Evolutionary conservation across 2,329 filamentous ascomycete genomes (phyloP).

Genomic region (Fusarium hainanense): DNA sequence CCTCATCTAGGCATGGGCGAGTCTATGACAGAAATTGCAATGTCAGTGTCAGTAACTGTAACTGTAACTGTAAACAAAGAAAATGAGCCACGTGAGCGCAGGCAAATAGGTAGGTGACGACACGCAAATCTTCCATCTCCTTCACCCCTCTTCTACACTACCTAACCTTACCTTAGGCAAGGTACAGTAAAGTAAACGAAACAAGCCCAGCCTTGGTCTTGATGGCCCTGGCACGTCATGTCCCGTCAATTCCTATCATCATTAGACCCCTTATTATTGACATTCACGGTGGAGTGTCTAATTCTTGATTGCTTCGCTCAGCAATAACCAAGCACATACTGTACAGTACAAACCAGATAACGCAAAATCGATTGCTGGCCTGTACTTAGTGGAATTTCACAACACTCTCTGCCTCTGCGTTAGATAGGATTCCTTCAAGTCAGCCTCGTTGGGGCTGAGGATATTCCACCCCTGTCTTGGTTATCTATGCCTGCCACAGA

Average conservation of each 20-base stretch:
- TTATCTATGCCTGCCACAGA: conserved; percentile 24
- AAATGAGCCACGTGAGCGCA: conserved; percentile 35
- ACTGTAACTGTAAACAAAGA: conserved; percentile 19
- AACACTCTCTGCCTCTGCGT: conserved; percentile 10
- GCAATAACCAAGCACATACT: conserved; percentile 13
- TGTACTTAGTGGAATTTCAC: not conserved
- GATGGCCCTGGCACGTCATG: conserved; percentile 18
- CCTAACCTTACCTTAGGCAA: not conserved
- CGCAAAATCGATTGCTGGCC: not conserved
- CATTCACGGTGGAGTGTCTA: conserved; percentile 8
- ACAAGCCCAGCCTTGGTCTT: conserved; percentile 8
- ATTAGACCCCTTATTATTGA: conserved; percentile 13
- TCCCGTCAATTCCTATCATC: conserved; percentile 17
- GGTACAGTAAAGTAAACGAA: conserved; percentile 26
- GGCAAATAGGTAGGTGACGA: conserved; percentile 32
- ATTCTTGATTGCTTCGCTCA: not conserved
- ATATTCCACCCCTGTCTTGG: conserved; percentile 8
- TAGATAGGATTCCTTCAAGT: not conserved
- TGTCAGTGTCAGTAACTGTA: not conserved
- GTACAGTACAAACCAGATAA: not conserved
- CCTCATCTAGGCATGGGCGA: not conserved
- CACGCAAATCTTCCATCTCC: conserved; percentile 30
- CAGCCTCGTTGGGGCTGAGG: conserved; percentile 37
- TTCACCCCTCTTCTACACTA: conserved; percentile 41
- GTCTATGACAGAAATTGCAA: conserved; percentile 11